Base-by-base conservation (phyloP, 352 stramenopile genomes). In the Pythium periplocum region DNA sequence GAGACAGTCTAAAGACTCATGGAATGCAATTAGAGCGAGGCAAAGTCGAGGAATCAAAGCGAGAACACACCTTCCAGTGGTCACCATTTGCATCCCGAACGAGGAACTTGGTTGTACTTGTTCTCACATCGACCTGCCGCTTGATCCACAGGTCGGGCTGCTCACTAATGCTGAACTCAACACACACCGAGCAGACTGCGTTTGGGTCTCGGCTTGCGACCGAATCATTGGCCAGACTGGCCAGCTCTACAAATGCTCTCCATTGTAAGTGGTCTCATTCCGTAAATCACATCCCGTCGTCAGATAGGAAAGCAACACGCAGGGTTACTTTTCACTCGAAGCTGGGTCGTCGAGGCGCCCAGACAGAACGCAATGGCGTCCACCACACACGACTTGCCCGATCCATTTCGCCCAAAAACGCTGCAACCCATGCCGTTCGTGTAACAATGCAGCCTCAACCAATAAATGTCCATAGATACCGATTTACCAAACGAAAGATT, bases 301-400 rank as follows among this genome's bases (percentile, higher is more conserved):
- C 17, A 26, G 17, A 26, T 26, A 26, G 17, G 17, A 26, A 26
- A 26, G 17, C 17, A 26, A 26, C 17, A 26, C 17, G 17, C 17
- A 26, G 17, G 17, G 31, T 33, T 56, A 69, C 61, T 52, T 38
- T 61, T 61, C 2, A 65, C 61, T 43, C 61, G 61, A 1, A 69
- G 44, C 35, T 69, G 61, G 12, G 59, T 40, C 1, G 53, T 38
- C 12, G 51, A 49, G 4, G 61, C 61, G 4, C 61, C 61, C 6
- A 69, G 46, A 39, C 56, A 59, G 38, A 65, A 69, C 8, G 61
- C 61, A 36, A 69, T 62, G 30, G 61, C 61, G 47, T 69, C 61
- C 11, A 69, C 57, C 10, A 69, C 46, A 34, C 61, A 69, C 37
- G 56, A 65, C 40, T 69, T 69, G 12, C 61, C 61, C 3, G 56